Percentiles rank a stretch among this genome's conserved stretches.
Evolutionary conservation across 2,329 filamentous ascomycete species (phyloP).

Genomic region (Lecanosticta acicola): DNA sequence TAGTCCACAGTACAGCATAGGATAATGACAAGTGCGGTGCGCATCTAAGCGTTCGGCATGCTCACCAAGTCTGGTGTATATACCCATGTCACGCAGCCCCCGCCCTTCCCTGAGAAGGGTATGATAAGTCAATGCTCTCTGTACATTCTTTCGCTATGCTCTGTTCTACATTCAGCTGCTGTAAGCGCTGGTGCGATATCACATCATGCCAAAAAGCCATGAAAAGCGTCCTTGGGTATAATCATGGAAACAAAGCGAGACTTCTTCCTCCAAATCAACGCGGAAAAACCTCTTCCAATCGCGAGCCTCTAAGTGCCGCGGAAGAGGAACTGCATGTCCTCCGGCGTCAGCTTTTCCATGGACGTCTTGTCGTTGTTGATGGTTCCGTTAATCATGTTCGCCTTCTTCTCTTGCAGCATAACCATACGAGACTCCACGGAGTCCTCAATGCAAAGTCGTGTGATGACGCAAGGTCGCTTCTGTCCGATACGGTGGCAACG

Average conservation of each 20-base stretch:
- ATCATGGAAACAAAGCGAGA: background rate
- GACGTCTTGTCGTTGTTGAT: conserved; percentile 89
- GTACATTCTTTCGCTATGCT: background rate
- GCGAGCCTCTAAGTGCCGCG: conserved; percentile 61
- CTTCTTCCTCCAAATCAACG: too few relatives aligned
- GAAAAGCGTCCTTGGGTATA: background rate
- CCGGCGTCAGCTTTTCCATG: conserved; percentile 82
- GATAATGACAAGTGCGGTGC: too few relatives aligned
- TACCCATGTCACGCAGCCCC: background rate
- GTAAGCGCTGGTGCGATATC: background rate
- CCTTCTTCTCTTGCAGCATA: conserved; percentile 95
- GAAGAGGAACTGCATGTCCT: conserved; percentile 96
- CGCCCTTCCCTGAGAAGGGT: background rate
- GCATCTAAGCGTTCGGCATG: too few relatives aligned
- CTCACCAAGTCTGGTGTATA: background rate
- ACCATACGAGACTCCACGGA: conserved; percentile 96
- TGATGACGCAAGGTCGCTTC: conserved; percentile 87
- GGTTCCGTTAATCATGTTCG: conserved; percentile 93
- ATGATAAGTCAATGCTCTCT: background rate
- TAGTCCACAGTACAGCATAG: too few relatives aligned
- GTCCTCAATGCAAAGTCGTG: conserved; percentile 90
- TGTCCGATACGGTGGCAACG: conserved; percentile 85
- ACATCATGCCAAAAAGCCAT: background rate
- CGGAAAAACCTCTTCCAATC: too few relatives aligned
- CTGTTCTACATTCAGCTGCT: background rate